Evolutionary conservation across 2,329 filamentous ascomycete genomes (phyloP).

Genomic region (Alternaria burnsii): DNA sequence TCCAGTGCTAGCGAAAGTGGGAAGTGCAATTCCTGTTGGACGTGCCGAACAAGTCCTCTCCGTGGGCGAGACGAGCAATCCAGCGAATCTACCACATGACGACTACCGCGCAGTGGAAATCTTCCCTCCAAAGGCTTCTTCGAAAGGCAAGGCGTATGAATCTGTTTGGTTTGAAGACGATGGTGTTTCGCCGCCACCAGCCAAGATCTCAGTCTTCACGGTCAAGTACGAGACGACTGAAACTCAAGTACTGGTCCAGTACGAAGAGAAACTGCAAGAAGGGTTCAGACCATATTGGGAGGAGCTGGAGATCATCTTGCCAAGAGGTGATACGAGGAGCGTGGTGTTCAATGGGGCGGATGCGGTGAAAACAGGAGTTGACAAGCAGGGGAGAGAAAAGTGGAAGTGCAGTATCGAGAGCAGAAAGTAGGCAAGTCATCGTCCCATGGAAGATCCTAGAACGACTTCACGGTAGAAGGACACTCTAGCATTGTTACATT

Average conservation of each 20-base stretch:
- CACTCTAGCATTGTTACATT: background rate
- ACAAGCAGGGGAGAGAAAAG: background rate
- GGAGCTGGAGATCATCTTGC: conserved; percentile 60
- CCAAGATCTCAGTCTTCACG: conserved; percentile 38
- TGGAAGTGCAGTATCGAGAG: conserved; percentile 2
- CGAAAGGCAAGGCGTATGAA: conserved; percentile 48
- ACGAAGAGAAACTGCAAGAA: conserved; percentile 51
- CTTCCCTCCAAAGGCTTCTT: conserved; percentile 60
- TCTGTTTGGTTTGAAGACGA: conserved; percentile 66
- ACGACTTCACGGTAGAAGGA: background rate
- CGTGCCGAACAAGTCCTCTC: conserved; percentile 61
- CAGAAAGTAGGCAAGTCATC: background rate
- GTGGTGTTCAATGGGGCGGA: conserved; percentile 33
- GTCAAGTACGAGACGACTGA: conserved; percentile 48
- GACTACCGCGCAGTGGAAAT: conserved; percentile 67
- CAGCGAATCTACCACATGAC: conserved; percentile 58
- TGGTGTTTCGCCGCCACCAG: conserved; percentile 58
- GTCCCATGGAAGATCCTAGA: background rate
- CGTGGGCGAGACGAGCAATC: conserved; percentile 58
- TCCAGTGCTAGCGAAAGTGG: conserved; percentile 64
- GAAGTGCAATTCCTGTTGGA: conserved; percentile 63
- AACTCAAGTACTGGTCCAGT: conserved; percentile 55
- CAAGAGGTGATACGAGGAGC: conserved; percentile 58
- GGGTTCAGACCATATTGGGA: conserved; percentile 61
- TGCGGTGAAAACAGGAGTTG: conserved; percentile 2